These are phyloP conservation scores for Talaromyces ruber DNA, from an alignment of 495 filamentous ascomycete genomes.

Conservation along the genomic window DNA sequence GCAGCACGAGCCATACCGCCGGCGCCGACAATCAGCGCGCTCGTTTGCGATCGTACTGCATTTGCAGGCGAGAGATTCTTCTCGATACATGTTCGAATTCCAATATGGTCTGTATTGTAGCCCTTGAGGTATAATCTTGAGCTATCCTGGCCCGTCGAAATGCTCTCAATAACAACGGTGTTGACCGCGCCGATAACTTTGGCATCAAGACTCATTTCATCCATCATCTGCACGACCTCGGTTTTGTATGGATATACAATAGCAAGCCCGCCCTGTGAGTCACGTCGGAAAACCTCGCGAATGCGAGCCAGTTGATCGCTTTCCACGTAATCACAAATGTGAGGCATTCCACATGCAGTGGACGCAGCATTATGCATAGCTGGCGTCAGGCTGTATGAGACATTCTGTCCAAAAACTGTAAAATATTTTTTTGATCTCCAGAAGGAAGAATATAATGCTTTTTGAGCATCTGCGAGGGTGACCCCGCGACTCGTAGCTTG, in stretches of 20 bases:
- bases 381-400: conserved; percentile 36
- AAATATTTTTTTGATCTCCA: conserved; percentile 42
- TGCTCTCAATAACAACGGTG: conserved; percentile 48
- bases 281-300: conserved; percentile 41
- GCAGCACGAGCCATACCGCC: conserved; percentile 57
- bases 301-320: conserved; percentile 47
- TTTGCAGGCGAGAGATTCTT: conserved; percentile 42
- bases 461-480: conserved; percentile 27
- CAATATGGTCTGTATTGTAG: conserved; percentile 61
- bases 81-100: conserved; percentile 53
- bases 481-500: conserved; percentile 8
- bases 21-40: conserved; percentile 48
- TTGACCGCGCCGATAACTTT: conserved; percentile 57
- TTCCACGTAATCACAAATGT: conserved; percentile 49
- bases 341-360: conserved; percentile 60
- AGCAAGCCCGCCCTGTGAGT: conserved; percentile 53
- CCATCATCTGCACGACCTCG: conserved; percentile 48
- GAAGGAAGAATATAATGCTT: conserved; percentile 46
- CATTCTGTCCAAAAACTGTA: conserved; percentile 35
- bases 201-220: conserved; percentile 50
- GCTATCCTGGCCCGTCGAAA: conserved; percentile 18
- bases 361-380: conserved; percentile 68
- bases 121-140: conserved; percentile 40
- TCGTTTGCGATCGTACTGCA: conserved; percentile 33
- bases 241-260: conserved; percentile 59